Evolutionary conservation across 345 rosid genomes (phyloP), one percentile per base, ranked within the genome.

Genomic region (Populus davidiana): DNA sequence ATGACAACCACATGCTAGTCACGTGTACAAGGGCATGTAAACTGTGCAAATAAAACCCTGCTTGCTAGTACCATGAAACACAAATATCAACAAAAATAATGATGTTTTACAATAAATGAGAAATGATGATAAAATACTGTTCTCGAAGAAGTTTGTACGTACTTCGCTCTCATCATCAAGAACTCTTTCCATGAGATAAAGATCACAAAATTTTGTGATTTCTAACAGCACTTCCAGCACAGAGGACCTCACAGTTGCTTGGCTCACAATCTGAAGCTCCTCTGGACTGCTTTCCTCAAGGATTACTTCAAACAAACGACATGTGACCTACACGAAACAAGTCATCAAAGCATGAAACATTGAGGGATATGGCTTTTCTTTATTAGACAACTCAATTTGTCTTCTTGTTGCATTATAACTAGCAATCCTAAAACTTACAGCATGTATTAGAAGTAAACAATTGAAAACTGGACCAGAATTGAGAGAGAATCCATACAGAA

Each of bases 111-210:
- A 36, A 68, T 33, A 38, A 73, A 59, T 49, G 68, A 80, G 63
- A 66, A n/a, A 33, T 56, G 27, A 59, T 23, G 39, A 76, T 12
- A 29, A 31, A 27, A 69, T 35, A 69, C 21, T 44, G 43, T 63
- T 76, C 21, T 16, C 63, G 6, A 69, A 23, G 69, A 71, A 72
- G 54, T 39, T 77, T 68, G 59, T 54, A 83, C 94, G 68, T 82
- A 94, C 99, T 87, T 96, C 98, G 44, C 95, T 91, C 79, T 90
- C 92, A 63, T 94, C 94, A 50, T 96, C 97, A 76, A 92, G 84
- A 83, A 96, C 99, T 89, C 99, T 91, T 88, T 96, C 99, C 99
- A 96, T 96, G 76, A 94, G 97, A 88, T 96, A 94, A 54, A 96
- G 91, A 85, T 96, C 99, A 85, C 94, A 94, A 80, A 79, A 89